Conservation (phyloP, 495 filamentous ascomycete species). For the Aspergillus incahuasiensis region DNA sequence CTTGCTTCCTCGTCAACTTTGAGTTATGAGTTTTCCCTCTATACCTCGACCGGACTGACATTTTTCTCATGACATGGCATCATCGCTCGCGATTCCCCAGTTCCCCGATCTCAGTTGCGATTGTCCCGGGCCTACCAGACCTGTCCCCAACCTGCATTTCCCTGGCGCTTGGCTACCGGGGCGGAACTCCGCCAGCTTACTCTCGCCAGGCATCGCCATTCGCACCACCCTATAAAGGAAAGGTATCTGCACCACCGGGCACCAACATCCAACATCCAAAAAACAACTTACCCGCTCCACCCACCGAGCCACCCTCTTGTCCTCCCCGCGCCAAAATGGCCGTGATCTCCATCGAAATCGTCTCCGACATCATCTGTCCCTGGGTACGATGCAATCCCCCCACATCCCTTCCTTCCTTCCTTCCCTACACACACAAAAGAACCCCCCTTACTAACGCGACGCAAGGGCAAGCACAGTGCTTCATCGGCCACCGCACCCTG, state of each 20-base stretch:
- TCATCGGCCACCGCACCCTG: constrained; percentile 61
- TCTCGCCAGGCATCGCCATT: neutral
- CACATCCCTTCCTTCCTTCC: constrained; percentile 7
- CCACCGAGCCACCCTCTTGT: neutral
- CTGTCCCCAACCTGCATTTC: too few species aligned
- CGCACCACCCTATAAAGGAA: neutral
- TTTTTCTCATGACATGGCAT: too few species aligned
- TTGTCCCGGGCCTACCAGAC: too few species aligned
- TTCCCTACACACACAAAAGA: neutral
- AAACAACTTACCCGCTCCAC: neutral
- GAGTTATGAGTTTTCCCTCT: too few species aligned
- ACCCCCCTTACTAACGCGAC: neutral
- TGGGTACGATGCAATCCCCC: constrained; percentile 38
- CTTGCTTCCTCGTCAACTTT: too few species aligned
- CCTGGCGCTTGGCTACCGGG: too few species aligned
- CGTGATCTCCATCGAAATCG: constrained; percentile 58
- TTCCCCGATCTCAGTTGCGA: too few species aligned
- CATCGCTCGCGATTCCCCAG: too few species aligned
- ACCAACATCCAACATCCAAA: neutral
- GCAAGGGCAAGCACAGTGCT: constrained; percentile 59
- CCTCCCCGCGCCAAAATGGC: constrained; percentile 43
- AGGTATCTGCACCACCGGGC: neutral
- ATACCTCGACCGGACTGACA: too few species aligned
- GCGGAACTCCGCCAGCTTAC: constrained; percentile 6
- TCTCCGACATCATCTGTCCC: constrained; percentile 65